phyloP scores from a whole-genome alignment of 352 stramenopile species.

The Phytophthora agathidicida region DNA sequence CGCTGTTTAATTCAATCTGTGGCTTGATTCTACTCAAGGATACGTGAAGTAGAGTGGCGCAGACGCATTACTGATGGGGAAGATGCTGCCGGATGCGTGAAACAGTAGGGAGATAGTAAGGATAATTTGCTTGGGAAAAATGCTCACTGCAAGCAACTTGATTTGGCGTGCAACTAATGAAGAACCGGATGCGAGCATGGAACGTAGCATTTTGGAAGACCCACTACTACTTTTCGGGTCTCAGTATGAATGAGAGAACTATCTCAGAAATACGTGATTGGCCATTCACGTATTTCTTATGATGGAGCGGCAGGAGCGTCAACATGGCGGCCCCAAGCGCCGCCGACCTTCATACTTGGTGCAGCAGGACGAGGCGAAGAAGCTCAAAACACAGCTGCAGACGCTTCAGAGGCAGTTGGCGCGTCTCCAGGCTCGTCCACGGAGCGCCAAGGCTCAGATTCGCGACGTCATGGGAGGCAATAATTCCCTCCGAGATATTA shows the following conservation, averaged over 20 bases:
- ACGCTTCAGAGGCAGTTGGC: constrained; percentile 23
- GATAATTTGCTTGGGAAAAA: too few species aligned
- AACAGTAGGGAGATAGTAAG: too few species aligned
- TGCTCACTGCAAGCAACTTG: too few species aligned
- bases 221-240: background rate
- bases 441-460: constrained; percentile 24
- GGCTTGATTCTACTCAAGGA: background rate
- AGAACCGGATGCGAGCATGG: too few species aligned
- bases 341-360: constrained; percentile 37
- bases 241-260: too few species aligned
- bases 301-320: background rate
- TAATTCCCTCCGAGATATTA: constrained; percentile 33
- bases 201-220: too few species aligned
- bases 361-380: constrained; percentile 33
- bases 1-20: constrained; percentile 12
- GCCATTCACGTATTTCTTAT: background rate
- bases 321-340: constrained; percentile 4
- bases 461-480: constrained; percentile 20
- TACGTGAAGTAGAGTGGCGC: too few species aligned
- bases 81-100: too few species aligned
- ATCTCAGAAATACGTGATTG: background rate
- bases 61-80: too few species aligned
- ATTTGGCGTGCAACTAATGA: too few species aligned
- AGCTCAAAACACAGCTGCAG: constrained; percentile 22
- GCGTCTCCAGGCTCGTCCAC: constrained; percentile 23